Conservation (phyloP, 2,329 filamentous ascomycete genomes). For the Pseudopyrenochaeta lycopersici region DNA sequence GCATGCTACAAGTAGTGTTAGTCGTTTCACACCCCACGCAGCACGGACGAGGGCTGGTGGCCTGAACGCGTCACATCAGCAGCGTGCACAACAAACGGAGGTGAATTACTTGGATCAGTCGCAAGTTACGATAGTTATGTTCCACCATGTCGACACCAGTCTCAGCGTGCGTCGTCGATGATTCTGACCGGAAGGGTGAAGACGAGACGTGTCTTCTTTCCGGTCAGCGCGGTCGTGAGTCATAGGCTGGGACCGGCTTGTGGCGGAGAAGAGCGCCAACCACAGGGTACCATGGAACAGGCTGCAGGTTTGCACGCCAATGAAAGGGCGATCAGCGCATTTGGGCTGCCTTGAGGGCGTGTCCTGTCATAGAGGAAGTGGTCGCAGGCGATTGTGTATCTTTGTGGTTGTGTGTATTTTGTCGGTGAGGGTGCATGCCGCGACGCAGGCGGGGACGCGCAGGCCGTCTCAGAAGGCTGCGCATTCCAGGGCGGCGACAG, state of each 20-base stretch:
- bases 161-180: background rate
- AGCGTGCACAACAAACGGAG: background rate
- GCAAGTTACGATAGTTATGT: background rate
- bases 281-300: slow-evolving; percentile 17
- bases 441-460: slow-evolving; percentile 20
- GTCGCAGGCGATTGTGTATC: too few species aligned
- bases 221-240: slow-evolving; percentile 29
- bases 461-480: slow-evolving; percentile 27
- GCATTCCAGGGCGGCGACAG: slow-evolving; percentile 29
- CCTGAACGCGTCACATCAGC: too few species aligned
- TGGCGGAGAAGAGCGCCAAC: slow-evolving; percentile 16
- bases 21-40: too few species aligned
- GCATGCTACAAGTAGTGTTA: too few species aligned
- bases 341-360: slow-evolving; percentile 13
- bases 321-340: slow-evolving; percentile 2
- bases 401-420: slow-evolving; percentile 17
- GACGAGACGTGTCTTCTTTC: slow-evolving; percentile 23
- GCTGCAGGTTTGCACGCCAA: slow-evolving; percentile 7
- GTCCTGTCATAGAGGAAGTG: too few species aligned
- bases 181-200: slow-evolving; percentile 1
- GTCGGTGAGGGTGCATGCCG: slow-evolving; percentile 14
- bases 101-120: too few species aligned
- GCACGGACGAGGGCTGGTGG: too few species aligned
- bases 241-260: slow-evolving; percentile 17
- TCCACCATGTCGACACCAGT: background rate